Percentiles rank a stretch among this genome's conserved stretches.
These are phyloP conservation scores for Colletotrichum falcatum DNA, from an alignment of 2,329 filamentous ascomycete genomes.

Conservation along the genomic window DNA sequence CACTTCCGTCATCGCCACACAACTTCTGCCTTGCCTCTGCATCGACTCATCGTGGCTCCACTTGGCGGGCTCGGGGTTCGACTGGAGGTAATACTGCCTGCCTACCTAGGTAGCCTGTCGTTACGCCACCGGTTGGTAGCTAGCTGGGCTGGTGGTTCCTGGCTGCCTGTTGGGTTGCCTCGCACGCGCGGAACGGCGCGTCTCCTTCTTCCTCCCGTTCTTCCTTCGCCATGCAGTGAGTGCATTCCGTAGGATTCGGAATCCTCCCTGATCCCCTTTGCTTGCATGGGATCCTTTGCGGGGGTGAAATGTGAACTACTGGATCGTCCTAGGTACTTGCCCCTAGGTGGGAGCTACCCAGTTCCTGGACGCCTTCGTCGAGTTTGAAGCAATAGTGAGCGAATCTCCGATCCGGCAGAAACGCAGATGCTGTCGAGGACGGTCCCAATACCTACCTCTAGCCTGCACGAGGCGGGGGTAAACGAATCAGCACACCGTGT, in stretches of 20 bases:
- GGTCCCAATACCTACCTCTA: not conserved
- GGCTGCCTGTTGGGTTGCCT: not conserved
- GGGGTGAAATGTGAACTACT: not conserved
- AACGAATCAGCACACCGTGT: not conserved
- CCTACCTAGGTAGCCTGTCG: not conserved
- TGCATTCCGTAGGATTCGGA: slow-evolving; percentile 4
- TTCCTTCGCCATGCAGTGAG: not conserved
- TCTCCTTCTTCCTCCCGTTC: not conserved
- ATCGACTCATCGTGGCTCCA: not conserved
- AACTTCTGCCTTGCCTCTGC: not conserved
- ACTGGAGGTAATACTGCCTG: not conserved
- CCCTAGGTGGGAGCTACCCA: not conserved
- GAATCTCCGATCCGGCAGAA: not conserved
- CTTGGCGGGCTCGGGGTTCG: not conserved
- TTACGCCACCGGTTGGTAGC: not conserved
- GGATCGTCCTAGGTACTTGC: not conserved
- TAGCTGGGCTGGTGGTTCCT: not conserved
- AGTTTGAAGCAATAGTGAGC: not conserved
- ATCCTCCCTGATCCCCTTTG: slow-evolving; percentile 3
- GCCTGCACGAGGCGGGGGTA: not conserved
- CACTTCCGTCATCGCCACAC: not conserved
- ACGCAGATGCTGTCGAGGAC: not conserved
- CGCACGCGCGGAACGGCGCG: slow-evolving; percentile 3
- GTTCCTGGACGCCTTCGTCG: not conserved
- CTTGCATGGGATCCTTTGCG: slow-evolving; percentile 11